Evolutionary conservation across 139 green algal species (phyloP).

Genomic region (Axilococcus clingmanii): DNA sequence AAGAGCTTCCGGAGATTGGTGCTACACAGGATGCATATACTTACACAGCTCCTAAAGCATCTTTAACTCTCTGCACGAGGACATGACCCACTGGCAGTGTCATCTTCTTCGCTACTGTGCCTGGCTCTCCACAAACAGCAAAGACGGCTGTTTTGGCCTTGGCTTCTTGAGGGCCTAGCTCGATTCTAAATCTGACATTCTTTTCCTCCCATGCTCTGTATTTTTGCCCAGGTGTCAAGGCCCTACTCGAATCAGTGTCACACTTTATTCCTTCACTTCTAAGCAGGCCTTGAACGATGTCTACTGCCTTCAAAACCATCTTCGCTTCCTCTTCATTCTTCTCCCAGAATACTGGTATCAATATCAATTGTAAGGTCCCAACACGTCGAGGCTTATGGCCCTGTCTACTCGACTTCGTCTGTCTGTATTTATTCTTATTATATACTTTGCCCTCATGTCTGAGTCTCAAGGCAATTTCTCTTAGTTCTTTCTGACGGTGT

Average conservation of each 20-base stretch:
- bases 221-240: slow-evolving; percentile 52
- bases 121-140: slow-evolving; percentile 15
- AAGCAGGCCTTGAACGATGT: slow-evolving; percentile 21
- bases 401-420: neutral
- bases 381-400: slow-evolving; percentile 10
- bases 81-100: neutral
- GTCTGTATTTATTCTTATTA: slow-evolving; percentile 14
- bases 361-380: slow-evolving; percentile 25
- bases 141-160: slow-evolving; percentile 9
- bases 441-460: slow-evolving; percentile 33
- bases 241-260: slow-evolving; percentile 37
- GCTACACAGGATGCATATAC: too few relatives aligned
- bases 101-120: slow-evolving; percentile 30
- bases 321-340: slow-evolving; percentile 34
- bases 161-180: slow-evolving; percentile 33
- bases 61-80: neutral
- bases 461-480: slow-evolving; percentile 29
- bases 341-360: slow-evolving; percentile 52
- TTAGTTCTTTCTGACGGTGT: slow-evolving; percentile 28
- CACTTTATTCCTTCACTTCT: slow-evolving; percentile 21
- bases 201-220: slow-evolving; percentile 48
- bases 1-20: too few relatives aligned
- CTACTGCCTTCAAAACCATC: slow-evolving; percentile 22
- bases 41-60: too few relatives aligned
- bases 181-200: slow-evolving; percentile 28